Evolutionary conservation across 805 yeast genomes (phyloP), one percentile per base, ranked within the genome.

Genomic region (Yarrowia porcina): DNA sequence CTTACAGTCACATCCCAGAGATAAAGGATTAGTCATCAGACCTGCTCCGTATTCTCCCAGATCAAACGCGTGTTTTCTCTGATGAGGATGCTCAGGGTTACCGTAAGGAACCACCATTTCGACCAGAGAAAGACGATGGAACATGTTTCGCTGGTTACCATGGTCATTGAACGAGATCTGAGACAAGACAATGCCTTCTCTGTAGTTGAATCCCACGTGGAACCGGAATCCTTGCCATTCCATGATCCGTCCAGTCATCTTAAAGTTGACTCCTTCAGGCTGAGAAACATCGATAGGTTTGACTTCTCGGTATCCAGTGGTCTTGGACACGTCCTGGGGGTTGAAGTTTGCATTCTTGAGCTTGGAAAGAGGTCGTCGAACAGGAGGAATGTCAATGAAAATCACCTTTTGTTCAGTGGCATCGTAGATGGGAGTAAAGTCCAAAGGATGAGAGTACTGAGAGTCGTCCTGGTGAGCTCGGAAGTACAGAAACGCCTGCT

Each of bases 41-140:
- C 94, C 94, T 66, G 91, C 93, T 77, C 94, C 94, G 73, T 88
- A 88, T 74, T 88, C 94, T 73, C 94, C 94, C 68, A 88, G 84
- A 76, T 88, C 94, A 75, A 88, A 83, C 45, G 94, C 94, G 70
- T 88, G 94, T 75, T 88, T 88, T 77, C 94, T 81, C 72, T 88
- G 91, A 73, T 88, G 93, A 63, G 91, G 92, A 76, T 80, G 84
- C 67, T 83, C 87, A 64, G 94, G 94, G 66, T 80, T 79, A 63
- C 94, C 94, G 71, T 88, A 88, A 23, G 94, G 94, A 65, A 88
- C 94, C 76, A 88, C 85, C 93, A 88, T 88, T 77, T 88, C 94
- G 38, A 88, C 79, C 65, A 88, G 77, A 2, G 93, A 88, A 70
- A 88, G 79, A 75, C 94, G 80, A 79, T 88, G 90, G 82, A 88